Base-by-base conservation (phyloP, 106 monocot genomes). In the Triglochin maritima region DNA sequence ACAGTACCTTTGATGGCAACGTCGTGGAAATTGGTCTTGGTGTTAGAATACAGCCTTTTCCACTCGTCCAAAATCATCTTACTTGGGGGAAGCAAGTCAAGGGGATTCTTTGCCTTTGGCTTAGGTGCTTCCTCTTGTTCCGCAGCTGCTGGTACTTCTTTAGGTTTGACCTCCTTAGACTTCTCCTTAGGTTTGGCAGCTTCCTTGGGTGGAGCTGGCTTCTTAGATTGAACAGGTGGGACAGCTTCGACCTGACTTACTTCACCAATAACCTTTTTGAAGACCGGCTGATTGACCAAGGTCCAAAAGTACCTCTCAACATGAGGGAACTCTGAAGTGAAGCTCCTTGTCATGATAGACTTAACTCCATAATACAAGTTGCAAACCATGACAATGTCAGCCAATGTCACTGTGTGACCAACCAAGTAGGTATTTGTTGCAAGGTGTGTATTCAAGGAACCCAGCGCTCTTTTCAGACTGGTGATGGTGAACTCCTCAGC, bases 231-330 rank as follows among this genome's bases (percentile, higher is more conserved):
- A 54, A 92, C 69, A 60, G 92, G 74, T 14, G 74, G 85, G 4
- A 85, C 71, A 13, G 79, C 76, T 10, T 88, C 83, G 11, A 81
- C 69, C 74, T 92, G 92, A 66, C 83, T 83, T 13, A 85, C 63
- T 57, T 88, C 83, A 16, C 87, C 92, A 2, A 88, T 41, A 10
- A 92, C 67, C 52, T 83, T 88, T 45, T 56, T 62, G 49, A 92
- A 79, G 54, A 88, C 83, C 2, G 92, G 83, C 17, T 85, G 87
- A 66, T 92, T 92, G 44, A 92, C 85, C 48, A 92, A 64, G 41
- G 87, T 92, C 92, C 92, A 92, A 45, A 85, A 81, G 69, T 88
- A 92, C 50, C 92, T 79, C 72, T 92, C 92, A 57, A 92, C 81
- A 62, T 92, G 85, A 52, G 92, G 85, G 73, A 81, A 92, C 50